Evolutionary conservation across 306 rosid species (phyloP).

Genomic region (Amphicarpaea edgeworthii): DNA sequence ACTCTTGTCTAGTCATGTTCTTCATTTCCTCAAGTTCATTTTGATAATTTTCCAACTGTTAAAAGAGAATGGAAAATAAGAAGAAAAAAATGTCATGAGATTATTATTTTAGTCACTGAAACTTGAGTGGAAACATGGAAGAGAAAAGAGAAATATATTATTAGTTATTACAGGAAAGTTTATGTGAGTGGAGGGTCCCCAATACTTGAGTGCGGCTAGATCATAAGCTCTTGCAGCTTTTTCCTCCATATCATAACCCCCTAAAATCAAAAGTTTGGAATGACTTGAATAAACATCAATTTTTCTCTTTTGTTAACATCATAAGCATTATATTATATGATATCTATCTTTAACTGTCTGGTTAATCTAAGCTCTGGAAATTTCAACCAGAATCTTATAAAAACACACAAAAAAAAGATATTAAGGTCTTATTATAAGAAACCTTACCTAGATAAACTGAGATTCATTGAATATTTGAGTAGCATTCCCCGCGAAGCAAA

Average conservation of each 20-base stretch:
- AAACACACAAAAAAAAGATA: neutral
- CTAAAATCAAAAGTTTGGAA: constrained; percentile 63
- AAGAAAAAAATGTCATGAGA: constrained; percentile 8
- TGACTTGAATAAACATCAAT: constrained; percentile 45
- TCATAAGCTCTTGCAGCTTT: constrained; percentile 97
- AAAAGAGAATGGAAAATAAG: constrained; percentile 28
- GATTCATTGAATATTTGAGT: constrained; percentile 47
- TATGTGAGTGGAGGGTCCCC: constrained; percentile 96
- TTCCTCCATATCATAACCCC: constrained; percentile 97
- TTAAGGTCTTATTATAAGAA: constrained; percentile 17
- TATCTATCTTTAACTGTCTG: constrained; percentile 26
- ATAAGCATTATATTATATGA: constrained; percentile 25
- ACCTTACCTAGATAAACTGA: constrained; percentile 90
- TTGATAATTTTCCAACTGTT: constrained; percentile 77
- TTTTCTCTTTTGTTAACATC: constrained; percentile 42
- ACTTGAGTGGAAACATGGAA: constrained; percentile 32
- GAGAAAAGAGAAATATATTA: constrained; percentile 21
- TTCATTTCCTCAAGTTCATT: constrained; percentile 86
- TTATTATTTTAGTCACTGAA: constrained; percentile 30
- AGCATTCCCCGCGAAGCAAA: constrained; percentile 50
- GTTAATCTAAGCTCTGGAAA: constrained; percentile 30
- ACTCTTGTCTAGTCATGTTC: constrained; percentile 85
- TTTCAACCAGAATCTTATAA: neutral
- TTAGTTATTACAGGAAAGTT: constrained; percentile 75
- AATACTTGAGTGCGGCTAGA: constrained; percentile 95